Conservation (phyloP, 768 basidiomycete genomes). For the Pleurotus sapidus region DNA sequence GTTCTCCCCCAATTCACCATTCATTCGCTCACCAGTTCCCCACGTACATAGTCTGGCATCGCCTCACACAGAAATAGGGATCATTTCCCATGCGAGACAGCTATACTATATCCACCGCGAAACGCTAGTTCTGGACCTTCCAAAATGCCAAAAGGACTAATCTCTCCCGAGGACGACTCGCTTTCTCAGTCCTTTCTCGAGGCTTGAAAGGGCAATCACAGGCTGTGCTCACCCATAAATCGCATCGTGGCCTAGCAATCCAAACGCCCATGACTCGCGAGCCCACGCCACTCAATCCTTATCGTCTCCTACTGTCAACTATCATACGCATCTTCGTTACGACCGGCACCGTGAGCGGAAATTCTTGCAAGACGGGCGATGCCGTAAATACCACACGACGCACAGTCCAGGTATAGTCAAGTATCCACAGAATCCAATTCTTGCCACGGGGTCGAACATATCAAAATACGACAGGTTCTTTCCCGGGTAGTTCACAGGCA, state of each 20-base stretch:
- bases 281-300: not conserved
- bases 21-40: not conserved
- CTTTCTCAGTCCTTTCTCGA: not conserved
- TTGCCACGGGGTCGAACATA: not conserved
- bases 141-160: not conserved
- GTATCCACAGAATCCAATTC: too few relatives aligned
- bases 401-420: not conserved
- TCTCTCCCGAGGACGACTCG: not conserved
- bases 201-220: not conserved
- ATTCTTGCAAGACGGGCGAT: not conserved
- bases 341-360: not conserved
- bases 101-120: not conserved
- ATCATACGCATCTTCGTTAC: not conserved
- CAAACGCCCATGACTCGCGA: not conserved
- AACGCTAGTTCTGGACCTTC: not conserved
- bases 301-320: not conserved
- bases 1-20: not conserved
- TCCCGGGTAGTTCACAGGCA: not conserved
- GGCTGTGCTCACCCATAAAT: not conserved
- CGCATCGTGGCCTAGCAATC: not conserved
- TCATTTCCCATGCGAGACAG: not conserved
- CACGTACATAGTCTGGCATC: not conserved
- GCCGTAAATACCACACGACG: not conserved
- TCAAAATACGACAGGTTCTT: too few relatives aligned
- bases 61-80: not conserved